phyloP scores from a whole-genome alignment of 805 yeast species.

The Suhomyces pyralidae region DNA sequence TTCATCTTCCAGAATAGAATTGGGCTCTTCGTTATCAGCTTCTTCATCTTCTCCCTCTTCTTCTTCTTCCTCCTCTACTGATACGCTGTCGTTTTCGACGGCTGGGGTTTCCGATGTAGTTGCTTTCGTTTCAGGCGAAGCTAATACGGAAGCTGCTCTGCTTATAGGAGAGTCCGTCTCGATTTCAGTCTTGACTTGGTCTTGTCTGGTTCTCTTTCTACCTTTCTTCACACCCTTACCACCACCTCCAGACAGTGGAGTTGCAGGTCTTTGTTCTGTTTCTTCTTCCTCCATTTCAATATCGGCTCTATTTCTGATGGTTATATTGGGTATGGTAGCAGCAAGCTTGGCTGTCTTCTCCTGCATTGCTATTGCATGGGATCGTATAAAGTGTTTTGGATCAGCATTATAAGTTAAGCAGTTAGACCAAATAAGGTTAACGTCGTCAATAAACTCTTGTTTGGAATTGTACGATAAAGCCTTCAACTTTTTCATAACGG shows the following conservation, averaged over 20 bases:
- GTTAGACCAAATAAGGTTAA: constrained; percentile 93
- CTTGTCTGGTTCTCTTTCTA: constrained; percentile 37
- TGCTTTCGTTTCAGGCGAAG: constrained; percentile 10
- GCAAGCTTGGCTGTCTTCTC: constrained; percentile 72
- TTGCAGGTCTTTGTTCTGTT: constrained; percentile 19
- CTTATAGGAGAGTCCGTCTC: constrained; percentile 15
- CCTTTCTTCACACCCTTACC: constrained; percentile 43
- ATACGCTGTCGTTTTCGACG: constrained; percentile 22
- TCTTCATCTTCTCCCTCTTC: constrained; percentile 34
- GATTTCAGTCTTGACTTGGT: constrained; percentile 30
- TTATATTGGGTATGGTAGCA: constrained; percentile 88
- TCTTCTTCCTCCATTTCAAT: constrained; percentile 62
- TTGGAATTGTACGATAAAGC: constrained; percentile 78
- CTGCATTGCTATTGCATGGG: constrained; percentile 95
- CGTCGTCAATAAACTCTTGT: constrained; percentile 88
- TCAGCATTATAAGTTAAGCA: constrained; percentile 92
- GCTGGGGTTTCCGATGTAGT: constrained; percentile 10
- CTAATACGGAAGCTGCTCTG: constrained; percentile 8
- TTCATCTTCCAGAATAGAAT: constrained; percentile 32
- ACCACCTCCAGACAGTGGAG: constrained; percentile 20
- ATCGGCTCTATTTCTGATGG: constrained; percentile 67
- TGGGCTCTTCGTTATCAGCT: constrained; percentile 29
- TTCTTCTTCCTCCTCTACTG: constrained; percentile 22
- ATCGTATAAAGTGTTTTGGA: constrained; percentile 86
- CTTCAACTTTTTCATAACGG: constrained; percentile 87